Percentiles rank a stretch among this genome's conserved stretches.
Evolutionary conservation across 495 filamentous ascomycete species (phyloP).

Genomic region (Physcia stellaris): DNA sequence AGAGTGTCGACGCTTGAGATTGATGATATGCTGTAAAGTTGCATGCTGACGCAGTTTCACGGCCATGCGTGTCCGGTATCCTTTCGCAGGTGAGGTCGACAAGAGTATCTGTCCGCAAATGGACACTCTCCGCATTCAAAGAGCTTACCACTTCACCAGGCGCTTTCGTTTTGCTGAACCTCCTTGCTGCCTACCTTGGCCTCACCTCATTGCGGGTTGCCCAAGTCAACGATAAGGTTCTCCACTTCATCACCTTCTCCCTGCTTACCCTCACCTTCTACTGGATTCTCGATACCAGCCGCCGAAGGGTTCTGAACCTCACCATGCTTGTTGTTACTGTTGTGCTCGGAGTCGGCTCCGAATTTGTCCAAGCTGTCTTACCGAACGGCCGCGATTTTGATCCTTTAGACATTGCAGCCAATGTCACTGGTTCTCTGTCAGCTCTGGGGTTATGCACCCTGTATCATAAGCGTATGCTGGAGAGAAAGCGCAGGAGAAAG

Average conservation of each 20-base stretch:
- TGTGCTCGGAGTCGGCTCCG: constrained; percentile 65
- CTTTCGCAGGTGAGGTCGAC: constrained; percentile 51
- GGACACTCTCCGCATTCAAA: too few relatives aligned
- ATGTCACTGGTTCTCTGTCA: constrained; percentile 61
- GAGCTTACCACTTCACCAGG: too few relatives aligned
- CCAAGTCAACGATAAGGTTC: constrained; percentile 70
- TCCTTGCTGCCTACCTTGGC: constrained; percentile 66
- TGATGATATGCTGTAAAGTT: too few relatives aligned
- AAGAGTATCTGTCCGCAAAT: not conserved
- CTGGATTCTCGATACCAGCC: constrained; percentile 87
- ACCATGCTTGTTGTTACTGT: constrained; percentile 71
- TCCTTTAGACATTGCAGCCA: constrained; percentile 72
- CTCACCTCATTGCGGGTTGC: constrained; percentile 48
- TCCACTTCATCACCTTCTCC: constrained; percentile 87
- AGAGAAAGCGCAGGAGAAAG: constrained; percentile 64
- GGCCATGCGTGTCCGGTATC: constrained; percentile 56
- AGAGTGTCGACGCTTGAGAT: too few relatives aligned
- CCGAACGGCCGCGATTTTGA: constrained; percentile 80
- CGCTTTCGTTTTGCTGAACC: constrained; percentile 62
- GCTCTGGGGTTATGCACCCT: constrained; percentile 64
- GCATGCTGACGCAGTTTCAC: too few relatives aligned
- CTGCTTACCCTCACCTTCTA: constrained; percentile 78
- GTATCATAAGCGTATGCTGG: constrained; percentile 94
- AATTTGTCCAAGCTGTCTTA: constrained; percentile 67
- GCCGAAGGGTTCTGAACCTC: constrained; percentile 69